Evolutionary conservation across 148 eudicot species (phyloP).

Genomic region (Mesembryanthemum crystallinum): DNA sequence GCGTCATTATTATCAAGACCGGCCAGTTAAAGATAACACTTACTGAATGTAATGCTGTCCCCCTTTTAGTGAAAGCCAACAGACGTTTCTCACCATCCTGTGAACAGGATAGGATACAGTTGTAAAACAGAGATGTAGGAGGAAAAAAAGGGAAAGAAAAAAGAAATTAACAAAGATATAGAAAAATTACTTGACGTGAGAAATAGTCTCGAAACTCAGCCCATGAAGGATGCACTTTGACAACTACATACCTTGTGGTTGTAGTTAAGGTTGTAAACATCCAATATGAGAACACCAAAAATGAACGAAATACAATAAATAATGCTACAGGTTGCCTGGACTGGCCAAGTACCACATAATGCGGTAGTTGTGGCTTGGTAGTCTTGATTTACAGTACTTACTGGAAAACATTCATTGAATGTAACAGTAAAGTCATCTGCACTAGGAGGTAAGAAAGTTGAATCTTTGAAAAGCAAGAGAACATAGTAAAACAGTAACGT

Average conservation of each 20-base stretch:
- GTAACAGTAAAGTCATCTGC: background rate
- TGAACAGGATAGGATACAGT: conserved; percentile 11
- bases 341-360: background rate
- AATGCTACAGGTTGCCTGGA: background rate
- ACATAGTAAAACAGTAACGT: background rate
- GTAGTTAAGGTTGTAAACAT: conserved; percentile 34
- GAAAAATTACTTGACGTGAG: conserved; percentile 54
- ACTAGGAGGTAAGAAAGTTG: background rate
- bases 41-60: conserved; percentile 72
- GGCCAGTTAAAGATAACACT: conserved; percentile 22
- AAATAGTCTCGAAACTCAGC: conserved; percentile 73
- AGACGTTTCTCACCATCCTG: conserved; percentile 86
- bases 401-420: background rate
- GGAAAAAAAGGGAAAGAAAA: background rate
- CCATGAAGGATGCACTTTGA: conserved; percentile 91
- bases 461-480: background rate
- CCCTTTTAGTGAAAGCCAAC: conserved; percentile 90
- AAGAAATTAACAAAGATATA: background rate
- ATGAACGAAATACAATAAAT: background rate
- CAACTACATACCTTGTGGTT: conserved; percentile 73
- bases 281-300: background rate
- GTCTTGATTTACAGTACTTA: background rate
- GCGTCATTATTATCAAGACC: no score
- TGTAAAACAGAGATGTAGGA: background rate
- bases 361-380: background rate